These are phyloP conservation scores for Rubus idaeus DNA, from an alignment of 306 rosid genomes.

Conservation along the genomic window DNA sequence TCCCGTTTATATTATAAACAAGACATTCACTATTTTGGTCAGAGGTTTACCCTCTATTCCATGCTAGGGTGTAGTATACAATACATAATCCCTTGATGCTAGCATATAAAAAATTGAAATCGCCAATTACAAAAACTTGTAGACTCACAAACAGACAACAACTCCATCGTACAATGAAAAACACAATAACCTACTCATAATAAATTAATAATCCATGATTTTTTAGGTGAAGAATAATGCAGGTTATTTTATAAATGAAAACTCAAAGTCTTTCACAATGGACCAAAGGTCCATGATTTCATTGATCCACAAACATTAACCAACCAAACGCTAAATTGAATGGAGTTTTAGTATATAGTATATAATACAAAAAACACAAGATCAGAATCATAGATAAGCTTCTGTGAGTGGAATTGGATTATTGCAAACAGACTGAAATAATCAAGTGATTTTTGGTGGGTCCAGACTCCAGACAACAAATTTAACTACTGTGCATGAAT, in stretches of 20 bases:
- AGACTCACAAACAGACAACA: constrained; percentile 30
- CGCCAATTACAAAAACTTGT: constrained; percentile 11
- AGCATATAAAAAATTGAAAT: constrained; percentile 7
- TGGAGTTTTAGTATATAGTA: not conserved
- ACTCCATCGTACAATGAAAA: constrained; percentile 33
- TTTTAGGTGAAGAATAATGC: not conserved
- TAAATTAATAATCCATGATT: constrained; percentile 11
- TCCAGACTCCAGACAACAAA: constrained; percentile 41
- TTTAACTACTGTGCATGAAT: constrained; percentile 41
- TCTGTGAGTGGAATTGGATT: constrained; percentile 19
- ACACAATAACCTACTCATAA: constrained; percentile 23
- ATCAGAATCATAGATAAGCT: constrained; percentile 11
- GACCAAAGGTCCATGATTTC: constrained; percentile 33
- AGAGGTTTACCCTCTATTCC: constrained; percentile 25
- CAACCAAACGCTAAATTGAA: constrained; percentile 8
- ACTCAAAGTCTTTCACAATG: constrained; percentile 16
- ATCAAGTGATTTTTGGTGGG: constrained; percentile 31
- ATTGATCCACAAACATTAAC: constrained; percentile 12
- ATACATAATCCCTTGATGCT: not conserved
- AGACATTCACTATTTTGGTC: constrained; percentile 34
- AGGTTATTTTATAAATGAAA: not conserved
- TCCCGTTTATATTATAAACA: constrained; percentile 17
- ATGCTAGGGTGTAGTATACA: constrained; percentile 7
- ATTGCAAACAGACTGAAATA: constrained; percentile 23
- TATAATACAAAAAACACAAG: not conserved